Conservation (phyloP, 2,329 filamentous ascomycete species). For the Pseudomassariella vexata region DNA sequence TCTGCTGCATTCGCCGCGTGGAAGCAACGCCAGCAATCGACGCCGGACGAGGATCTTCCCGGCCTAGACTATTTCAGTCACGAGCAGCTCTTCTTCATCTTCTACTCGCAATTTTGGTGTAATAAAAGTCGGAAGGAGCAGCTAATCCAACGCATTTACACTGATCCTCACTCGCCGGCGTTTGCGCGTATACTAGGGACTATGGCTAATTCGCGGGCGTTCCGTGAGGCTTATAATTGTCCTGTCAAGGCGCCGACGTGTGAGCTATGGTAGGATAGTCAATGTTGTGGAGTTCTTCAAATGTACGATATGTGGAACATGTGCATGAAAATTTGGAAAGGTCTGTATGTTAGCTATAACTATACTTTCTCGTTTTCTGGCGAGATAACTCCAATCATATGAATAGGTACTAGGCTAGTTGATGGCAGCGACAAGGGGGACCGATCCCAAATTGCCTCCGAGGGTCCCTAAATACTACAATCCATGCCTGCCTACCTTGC, state of each 20-base stretch:
- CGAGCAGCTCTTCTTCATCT: constrained; percentile 60
- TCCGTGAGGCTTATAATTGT: constrained; percentile 63
- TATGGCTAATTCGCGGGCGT: constrained; percentile 61
- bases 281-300: too few species aligned
- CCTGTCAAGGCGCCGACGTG: constrained; percentile 60
- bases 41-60: constrained; percentile 43
- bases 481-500: too few species aligned
- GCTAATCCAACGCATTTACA: constrained; percentile 51
- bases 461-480: too few species aligned
- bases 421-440: too few species aligned
- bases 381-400: too few species aligned
- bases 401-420: too few species aligned
- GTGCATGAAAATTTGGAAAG: too few species aligned
- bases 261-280: constrained; percentile 68
- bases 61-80: constrained; percentile 54
- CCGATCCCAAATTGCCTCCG: too few species aligned
- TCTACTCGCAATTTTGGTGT: constrained; percentile 52
- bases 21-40: constrained; percentile 47
- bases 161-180: constrained; percentile 60
- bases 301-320: too few species aligned
- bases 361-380: too few species aligned
- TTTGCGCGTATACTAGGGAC: constrained; percentile 57
- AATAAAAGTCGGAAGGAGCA: constrained; percentile 55
- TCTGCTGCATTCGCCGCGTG: constrained; percentile 55
- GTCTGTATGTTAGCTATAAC: too few species aligned